Base-by-base conservation (phyloP, 208 protist genomes). In the Trypanosoma melophagium region DNA sequence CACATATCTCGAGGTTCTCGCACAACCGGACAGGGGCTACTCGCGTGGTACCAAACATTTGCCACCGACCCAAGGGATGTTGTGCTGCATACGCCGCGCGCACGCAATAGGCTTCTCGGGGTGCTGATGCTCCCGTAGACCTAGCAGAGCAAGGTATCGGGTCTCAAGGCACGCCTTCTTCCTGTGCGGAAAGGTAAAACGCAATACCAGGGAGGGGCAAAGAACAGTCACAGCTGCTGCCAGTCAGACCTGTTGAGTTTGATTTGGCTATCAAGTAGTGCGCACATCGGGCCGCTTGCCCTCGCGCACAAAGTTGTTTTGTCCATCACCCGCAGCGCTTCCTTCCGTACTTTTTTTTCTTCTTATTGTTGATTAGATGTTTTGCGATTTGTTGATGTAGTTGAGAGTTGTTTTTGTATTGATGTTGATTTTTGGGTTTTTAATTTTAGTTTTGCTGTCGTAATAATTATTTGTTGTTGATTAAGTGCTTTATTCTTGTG, bases 201-300 rank as follows among this genome's bases (percentile, higher is more conserved):
- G n/a, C n/a, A n/a, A n/a, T n/a, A n/a, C n/a, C n/a, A n/a, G n/a
- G 12, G 44, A 3, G 45, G 8, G 42, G 44, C 9, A 22, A n/a
- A n/a, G n/a, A n/a, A 35, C 28, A 35, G 28, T 35, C 28, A 35
- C 28, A 35, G 28, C 5, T 5, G 28, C 28, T 5, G 28, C 28
- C 28, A 35, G 21, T 70, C 65, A 70, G 65, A 70, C 65, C 65
- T 70, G 65, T 70, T 70, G 65, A 70, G 65, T 70, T 70, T 70
- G 65, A 62, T 70, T 70, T 62, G 55, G 41, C 55, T 52, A 54
- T 62, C 65, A 70, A 41, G 16, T n/a, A 21, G 65, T 55, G 65
- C 55, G 65, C 52, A 28, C 65, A 62, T 44, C 5, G 35, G 55
- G 65, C 42, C 12, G 7, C 14, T 45, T 38, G 17, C 65, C 41